Evolutionary conservation across 169 alveolate genomes (phyloP), one percentile per base, ranked within the genome.

Genomic region (Cryptosporidium meleagridis): DNA sequence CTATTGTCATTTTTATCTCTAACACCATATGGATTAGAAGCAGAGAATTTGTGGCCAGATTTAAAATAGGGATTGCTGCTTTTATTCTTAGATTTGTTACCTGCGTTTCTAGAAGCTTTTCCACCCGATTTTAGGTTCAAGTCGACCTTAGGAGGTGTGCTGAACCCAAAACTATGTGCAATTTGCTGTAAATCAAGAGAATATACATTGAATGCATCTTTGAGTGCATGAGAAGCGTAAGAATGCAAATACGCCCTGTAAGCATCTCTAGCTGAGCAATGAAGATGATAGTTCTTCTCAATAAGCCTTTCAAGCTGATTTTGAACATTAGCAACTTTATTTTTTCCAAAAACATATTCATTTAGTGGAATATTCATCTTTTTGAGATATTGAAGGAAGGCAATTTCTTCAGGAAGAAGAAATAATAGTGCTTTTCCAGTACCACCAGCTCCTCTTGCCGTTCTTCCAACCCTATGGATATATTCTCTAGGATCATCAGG

Each of bases 401-500:
- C 98, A 58, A 96, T 86, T 93, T 98, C 99, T 91, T 98, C 99
- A 10, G 99, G 99, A 95, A 98, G 94, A 45, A 99, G 93, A 95
- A 99, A 98, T 62, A 99, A 91, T 52, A 99, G 91, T 23, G 99
- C 99, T 70, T 97, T 97, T 12, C 99, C 99, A 58, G 86, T 92
- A 9, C 98, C 97, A 72, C 94, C 96, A 0, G 99, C 98, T 39
- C 99, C 99, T 80, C 99, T 95, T 5, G 99, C 99, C 1, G 99
- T 99, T 70, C 99, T 95, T 29, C 99, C 99, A 0, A 99, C 99
- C 73, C 99, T 95, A 93, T 99, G 99, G 55, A 99, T 98, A 94
- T 99, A 99, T 94, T 99, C 99, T 94, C 97, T 96, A 29, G 99
- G 99, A 84, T 98, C 99, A 94, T 98, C 99, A 2, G 99, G 99